Conservation (phyloP, 2,329 filamentous ascomycete species). For the Fusarium poae region DNA sequence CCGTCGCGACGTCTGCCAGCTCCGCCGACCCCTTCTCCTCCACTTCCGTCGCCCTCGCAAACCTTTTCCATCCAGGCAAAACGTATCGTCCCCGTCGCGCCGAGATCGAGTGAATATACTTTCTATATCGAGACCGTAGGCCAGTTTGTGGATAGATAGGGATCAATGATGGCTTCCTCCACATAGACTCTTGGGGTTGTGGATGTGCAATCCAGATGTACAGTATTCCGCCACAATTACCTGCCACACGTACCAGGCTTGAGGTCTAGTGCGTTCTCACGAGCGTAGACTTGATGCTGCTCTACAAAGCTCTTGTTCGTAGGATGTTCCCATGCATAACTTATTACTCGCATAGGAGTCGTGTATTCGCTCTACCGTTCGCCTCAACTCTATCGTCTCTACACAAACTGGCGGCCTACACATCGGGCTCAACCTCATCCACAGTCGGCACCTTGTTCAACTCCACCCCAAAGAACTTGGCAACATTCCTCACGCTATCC, state of each 20-base stretch:
- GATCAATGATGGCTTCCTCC: background rate
- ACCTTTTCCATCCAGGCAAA: no score
- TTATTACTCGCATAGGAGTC: background rate
- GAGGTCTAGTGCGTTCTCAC: background rate
- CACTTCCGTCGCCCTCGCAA: background rate
- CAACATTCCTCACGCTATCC: constrained; percentile 45
- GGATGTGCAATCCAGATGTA: no score
- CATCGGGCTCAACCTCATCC: constrained; percentile 49
- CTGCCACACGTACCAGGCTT: background rate
- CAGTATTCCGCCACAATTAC: background rate
- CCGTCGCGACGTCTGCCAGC: background rate
- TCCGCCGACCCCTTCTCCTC: background rate
- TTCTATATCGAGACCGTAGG: no score
- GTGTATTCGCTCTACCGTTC: background rate
- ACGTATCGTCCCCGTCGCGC: background rate
- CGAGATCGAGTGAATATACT: background rate
- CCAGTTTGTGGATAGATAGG: background rate
- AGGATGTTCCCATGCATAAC: background rate
- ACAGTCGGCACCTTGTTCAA: constrained; percentile 48
- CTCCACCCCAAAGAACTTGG: constrained; percentile 45
- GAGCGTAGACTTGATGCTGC: background rate
- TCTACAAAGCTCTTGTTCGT: background rate
- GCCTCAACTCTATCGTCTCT: background rate
- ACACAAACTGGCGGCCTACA: constrained; percentile 12
- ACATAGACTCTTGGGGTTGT: background rate